Evolutionary conservation across 495 filamentous ascomycete species (phyloP), one percentile per base, ranked within the genome.

Genomic region (Recurvomyces mirabilis): DNA sequence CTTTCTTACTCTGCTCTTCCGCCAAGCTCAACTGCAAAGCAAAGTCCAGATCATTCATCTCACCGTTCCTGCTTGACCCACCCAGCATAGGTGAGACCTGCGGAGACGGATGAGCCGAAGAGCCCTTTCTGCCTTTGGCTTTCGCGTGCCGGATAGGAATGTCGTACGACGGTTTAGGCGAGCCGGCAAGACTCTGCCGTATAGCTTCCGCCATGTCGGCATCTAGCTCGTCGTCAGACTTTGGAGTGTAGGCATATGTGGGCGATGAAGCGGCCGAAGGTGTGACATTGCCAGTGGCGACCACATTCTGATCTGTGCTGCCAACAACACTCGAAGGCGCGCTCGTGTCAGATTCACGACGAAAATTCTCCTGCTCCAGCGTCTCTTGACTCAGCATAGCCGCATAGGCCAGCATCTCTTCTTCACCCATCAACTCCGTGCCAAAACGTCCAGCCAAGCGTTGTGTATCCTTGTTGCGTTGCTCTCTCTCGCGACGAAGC

Each of bases 351-450:
- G 66, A 71, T 37, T 75, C 72, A 41, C 72, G 72, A 34, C 62
- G 66, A 10, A 69, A 68, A 37, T 76, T 75, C 45, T 74, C 66
- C 47, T 78, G 17, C 63, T 66, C 41, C 69, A 78, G 79, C 0
- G 77, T 64, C 61, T 98, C 93, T 53, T 89, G 73, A 36, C 85
- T 93, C 15, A 98, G 64, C 68, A 96, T 74, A 41, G 80, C 77
- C 1, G 89, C 91, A 60, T 96, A 98, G 11, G 78, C 81, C 23
- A 98, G 51, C 30, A 89, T 75, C 55, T 98, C 87, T 48, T 95
- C 88, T 56, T 95, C 88, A 34, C 73, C 76, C 9, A 81, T 73
- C 3, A 91, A 60, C 43, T 87, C 86, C 12, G 87, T 68, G 7
- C 85, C 86, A 52, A 95, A 93, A 26, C 93, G 75, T 19, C 75